Evolutionary conservation across 148 eudicot genomes (phyloP).

Genomic region (Vaccinium darrowii): DNA sequence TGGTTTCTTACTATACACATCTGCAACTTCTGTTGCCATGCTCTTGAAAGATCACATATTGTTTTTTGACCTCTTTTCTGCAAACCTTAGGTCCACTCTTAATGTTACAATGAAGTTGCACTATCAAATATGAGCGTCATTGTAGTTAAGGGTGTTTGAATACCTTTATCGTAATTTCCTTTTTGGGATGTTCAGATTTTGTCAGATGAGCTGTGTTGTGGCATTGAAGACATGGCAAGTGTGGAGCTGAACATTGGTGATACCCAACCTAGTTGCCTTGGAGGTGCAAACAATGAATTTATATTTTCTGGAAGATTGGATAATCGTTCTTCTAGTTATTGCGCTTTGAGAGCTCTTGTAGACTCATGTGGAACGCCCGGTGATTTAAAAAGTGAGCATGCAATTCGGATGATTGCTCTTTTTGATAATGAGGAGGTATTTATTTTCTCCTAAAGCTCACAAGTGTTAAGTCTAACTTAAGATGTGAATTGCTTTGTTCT

Average conservation of each 20-base stretch:
- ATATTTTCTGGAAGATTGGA: slow-evolving; percentile 97
- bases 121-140: not conserved
- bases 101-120: not conserved
- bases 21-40: not conserved
- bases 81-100: not conserved
- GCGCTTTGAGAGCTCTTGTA: slow-evolving; percentile 90
- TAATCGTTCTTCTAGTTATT: slow-evolving; percentile 93
- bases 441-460: not conserved
- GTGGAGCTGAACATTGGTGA: slow-evolving; percentile 88
- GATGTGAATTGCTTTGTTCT: slow-evolving; percentile 7
- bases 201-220: slow-evolving; percentile 80
- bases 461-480: too few species aligned
- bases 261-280: slow-evolving; percentile 95
- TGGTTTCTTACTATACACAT: not conserved
- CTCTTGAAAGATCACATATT: not conserved
- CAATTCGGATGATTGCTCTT: slow-evolving; percentile 86
- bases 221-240: slow-evolving; percentile 64
- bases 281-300: slow-evolving; percentile 90
- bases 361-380: slow-evolving; percentile 67
- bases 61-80: not conserved
- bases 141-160: not conserved
- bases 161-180: not conserved
- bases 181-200: slow-evolving; percentile 50
- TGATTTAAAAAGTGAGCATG: slow-evolving; percentile 71
- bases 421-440: slow-evolving; percentile 96